Base-by-base conservation (phyloP, 1,139 yeast species). In the Magnusiomyces tetraspermus region DNA sequence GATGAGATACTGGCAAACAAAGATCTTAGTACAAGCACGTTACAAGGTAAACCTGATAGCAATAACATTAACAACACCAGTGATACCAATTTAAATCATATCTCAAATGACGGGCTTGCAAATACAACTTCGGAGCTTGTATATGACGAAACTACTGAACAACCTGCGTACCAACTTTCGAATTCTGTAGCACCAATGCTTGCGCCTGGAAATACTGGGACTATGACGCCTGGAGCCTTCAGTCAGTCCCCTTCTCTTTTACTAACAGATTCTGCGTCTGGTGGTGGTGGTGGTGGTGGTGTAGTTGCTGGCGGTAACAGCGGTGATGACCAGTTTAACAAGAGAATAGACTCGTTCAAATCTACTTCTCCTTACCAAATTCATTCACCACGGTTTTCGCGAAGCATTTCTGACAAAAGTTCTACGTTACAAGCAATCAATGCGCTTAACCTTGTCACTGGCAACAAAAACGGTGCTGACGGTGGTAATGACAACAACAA, bases 391-490 rank as follows among this genome's bases (percentile, higher is more conserved):
- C 45, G 10, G 2, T 42, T 42, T 24, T 22, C 45, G 10, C 26
- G 45, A 24, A 42, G 45, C 13, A 43, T 33, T 3, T 41, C 53
- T 4, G 54, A 52, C 44, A 52, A 52, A 28, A 52, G 54, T 37
- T 52, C 54, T 13, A 52, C 51, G 19, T 23, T 52, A 26, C 51
- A 52, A 42, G 54, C 54, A 13, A 52, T 52, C 15, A 52, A 45
- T 26, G 54, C 51, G 15, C 37, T 45, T 15, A 45, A 45, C 22
- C 21, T 23, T 28, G 40, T 13, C 5, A 45, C 26, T 30, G 38
- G 31, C 4, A 23, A 30, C n/a, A n/a, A n/a, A n/a, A n/a, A n/a
- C n/a, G n/a, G n/a, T n/a, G n/a, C n/a, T n/a, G n/a, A n/a, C n/a
- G n/a, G n/a, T n/a, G n/a, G n/a, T n/a, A n/a, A n/a, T n/a, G n/a